Percentiles rank a stretch among this genome's conserved stretches.
Evolutionary conservation across 2,329 filamentous ascomycete genomes (phyloP).

Genomic region (Myriosclerotinia duriaeana): DNA sequence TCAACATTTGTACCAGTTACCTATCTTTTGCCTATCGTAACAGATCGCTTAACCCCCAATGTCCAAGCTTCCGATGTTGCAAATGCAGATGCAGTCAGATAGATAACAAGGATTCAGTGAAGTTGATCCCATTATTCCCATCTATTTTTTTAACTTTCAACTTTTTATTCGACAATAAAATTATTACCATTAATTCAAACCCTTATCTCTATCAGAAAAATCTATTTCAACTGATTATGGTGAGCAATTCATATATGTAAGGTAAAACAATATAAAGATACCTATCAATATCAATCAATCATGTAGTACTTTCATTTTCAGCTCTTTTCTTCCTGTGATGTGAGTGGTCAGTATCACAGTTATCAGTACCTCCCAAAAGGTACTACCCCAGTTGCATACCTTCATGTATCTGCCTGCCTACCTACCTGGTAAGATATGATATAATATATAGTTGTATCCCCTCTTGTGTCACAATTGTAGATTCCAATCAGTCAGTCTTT

Average conservation of each 20-base stretch:
- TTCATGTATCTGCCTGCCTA: background rate
- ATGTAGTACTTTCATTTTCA: background rate
- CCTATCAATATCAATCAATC: background rate
- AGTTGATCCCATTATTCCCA: slow-evolving; percentile 7
- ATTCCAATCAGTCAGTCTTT: background rate
- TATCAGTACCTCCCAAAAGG: slow-evolving; percentile 5
- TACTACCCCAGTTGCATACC: slow-evolving; percentile 1
- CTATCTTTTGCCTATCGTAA: slow-evolving; percentile 3
- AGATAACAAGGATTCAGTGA: slow-evolving; percentile 8
- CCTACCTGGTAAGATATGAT: slow-evolving; percentile 8
- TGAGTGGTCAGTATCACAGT: slow-evolving; percentile 10
- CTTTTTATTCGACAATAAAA: slow-evolving; percentile 16
- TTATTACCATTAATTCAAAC: slow-evolving; percentile 10
- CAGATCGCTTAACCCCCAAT: slow-evolving; percentile 19
- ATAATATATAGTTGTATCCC: slow-evolving; percentile 9
- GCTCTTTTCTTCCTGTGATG: background rate
- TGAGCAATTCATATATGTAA: slow-evolving; percentile 1
- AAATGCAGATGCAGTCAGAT: background rate
- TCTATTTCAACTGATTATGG: background rate
- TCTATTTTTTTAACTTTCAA: background rate
- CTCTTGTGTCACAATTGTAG: slow-evolving; percentile 3
- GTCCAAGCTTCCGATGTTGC: slow-evolving; percentile 8
- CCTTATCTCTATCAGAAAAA: background rate
- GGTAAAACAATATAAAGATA: background rate
- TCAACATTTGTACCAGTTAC: background rate